Evolutionary conservation across 768 basidiomycete species (phyloP).

Genomic region (Terana coerulea): DNA sequence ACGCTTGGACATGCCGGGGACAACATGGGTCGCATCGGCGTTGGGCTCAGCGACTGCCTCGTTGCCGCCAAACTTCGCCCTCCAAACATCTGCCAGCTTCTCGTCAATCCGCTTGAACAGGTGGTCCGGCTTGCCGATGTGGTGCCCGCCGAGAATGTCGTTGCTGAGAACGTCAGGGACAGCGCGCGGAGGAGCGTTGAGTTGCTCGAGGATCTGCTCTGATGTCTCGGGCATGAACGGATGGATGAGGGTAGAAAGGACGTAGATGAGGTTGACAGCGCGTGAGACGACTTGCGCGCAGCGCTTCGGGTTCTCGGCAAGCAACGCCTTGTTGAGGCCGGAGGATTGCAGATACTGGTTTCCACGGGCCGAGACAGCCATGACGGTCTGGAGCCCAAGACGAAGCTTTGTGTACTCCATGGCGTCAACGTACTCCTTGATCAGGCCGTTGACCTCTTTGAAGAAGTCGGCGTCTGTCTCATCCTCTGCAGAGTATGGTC

Average conservation of each 20-base stretch:
- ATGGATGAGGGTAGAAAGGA: constrained; percentile 78
- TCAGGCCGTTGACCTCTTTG: constrained; percentile 68
- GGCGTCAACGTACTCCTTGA: constrained; percentile 76
- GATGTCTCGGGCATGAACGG: constrained; percentile 97
- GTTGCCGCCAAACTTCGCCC: constrained; percentile 72
- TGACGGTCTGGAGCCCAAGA: constrained; percentile 80
- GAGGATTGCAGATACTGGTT: constrained; percentile 95
- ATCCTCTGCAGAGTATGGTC: constrained; percentile 67
- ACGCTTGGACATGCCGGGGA: constrained; percentile 46
- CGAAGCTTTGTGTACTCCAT: constrained; percentile 94
- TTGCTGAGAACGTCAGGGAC: constrained; percentile 70
- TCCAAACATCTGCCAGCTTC: constrained; percentile 81
- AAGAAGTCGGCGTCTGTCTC: constrained; percentile 72
- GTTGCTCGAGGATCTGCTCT: constrained; percentile 73
- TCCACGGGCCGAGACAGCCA: constrained; percentile 84
- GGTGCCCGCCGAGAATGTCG: constrained; percentile 87
- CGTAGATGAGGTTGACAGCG: constrained; percentile 90
- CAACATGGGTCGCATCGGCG: constrained; percentile 39
- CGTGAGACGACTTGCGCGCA: constrained; percentile 90
- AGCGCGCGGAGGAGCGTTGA: constrained; percentile 83
- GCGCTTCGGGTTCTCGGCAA: constrained; percentile 74
- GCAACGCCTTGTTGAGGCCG: constrained; percentile 85
- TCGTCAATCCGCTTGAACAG: constrained; percentile 95
- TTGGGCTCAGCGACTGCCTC: constrained; percentile 34
- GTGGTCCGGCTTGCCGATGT: constrained; percentile 80